Evolutionary conservation across 345 rosid genomes (phyloP), one percentile per base, ranked within the genome.

Genomic region (Triadica sebifera): DNA sequence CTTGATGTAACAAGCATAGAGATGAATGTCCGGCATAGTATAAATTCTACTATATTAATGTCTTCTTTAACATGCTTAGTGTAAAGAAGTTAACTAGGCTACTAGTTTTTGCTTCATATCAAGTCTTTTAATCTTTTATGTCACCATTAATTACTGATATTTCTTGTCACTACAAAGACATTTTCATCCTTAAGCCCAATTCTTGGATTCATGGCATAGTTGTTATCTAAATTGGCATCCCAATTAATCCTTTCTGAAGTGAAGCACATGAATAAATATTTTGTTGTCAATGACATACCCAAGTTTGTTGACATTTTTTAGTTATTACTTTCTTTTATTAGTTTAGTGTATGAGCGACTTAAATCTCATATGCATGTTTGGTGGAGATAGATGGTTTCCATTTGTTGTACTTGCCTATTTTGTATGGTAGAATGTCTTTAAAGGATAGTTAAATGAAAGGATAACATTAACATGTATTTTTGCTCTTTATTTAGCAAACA

Each of bases 171-270:
- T n/a, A n/a, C 52, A 41, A 47, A 95, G 99, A 89, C 77, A 72
- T 95, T 93, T 88, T 97, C 92, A 59, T 93, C 99, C 9, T 87
- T 93, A 63, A 95, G 98, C 77, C 98, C 99, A 71, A 90, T 95
- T 70, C 97, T 93, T 13, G 37, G 51, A 24, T 47, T 45, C 62
- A 25, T 71, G 56, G 34, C 83, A 16, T 22, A 6, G 56, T 85
- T 95, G 43, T 50, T 10, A 46, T 12, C 22, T 6, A 95, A 93
- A 83, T 75, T 95, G 87, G 89, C 90, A 71, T 88, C 98, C 70
- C 99, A 89, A 58, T 83, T 86, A 49, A 84, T 74, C 80, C 85
- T 12, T 72, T 41, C 12, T 25, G 25, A 57, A 55, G 52, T 34
- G 25, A 52, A 13, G 67, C 81, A 39, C n/a, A 19, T 75, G 0